Evolutionary conservation across 2,329 filamentous ascomycete species (phyloP).

Genomic region (Dothiorella sarmentorum): DNA sequence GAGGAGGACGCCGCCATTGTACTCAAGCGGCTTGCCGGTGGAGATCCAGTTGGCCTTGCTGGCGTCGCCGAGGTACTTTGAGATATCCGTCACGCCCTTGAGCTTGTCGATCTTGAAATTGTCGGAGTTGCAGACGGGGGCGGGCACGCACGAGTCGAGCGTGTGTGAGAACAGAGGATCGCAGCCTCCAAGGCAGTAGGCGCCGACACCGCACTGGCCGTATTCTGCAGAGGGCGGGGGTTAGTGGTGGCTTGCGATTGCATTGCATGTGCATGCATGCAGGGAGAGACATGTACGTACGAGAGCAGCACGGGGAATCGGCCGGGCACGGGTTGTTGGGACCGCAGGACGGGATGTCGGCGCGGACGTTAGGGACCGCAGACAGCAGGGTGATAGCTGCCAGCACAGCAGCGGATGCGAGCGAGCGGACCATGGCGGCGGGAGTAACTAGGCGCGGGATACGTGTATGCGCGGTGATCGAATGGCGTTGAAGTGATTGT

Average conservation of each 20-base stretch:
- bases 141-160: slow-evolving; percentile 80
- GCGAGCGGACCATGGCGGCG: slow-evolving; percentile 17
- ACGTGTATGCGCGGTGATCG: background rate
- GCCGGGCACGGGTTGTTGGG: slow-evolving; percentile 62
- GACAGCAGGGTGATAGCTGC: slow-evolving; percentile 24
- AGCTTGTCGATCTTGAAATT: slow-evolving; percentile 71
- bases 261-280: background rate
- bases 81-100: slow-evolving; percentile 66
- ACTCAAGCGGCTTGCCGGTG: slow-evolving; percentile 68
- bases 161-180: slow-evolving; percentile 81
- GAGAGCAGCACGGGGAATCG: slow-evolving; percentile 44
- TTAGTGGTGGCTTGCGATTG: slow-evolving; percentile 10
- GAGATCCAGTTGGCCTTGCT: slow-evolving; percentile 81
- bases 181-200: slow-evolving; percentile 93
- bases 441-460: background rate
- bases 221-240: slow-evolving; percentile 60
- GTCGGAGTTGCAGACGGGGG: slow-evolving; percentile 73
- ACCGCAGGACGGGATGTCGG: slow-evolving; percentile 38
- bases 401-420: slow-evolving; percentile 14
- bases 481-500: background rate
- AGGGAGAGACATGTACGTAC: slow-evolving; percentile 37
- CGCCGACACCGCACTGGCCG: slow-evolving; percentile 86
- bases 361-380: slow-evolving; percentile 28
- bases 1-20: slow-evolving; percentile 66
- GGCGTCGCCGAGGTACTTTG: slow-evolving; percentile 82